Evolutionary conservation across 805 yeast genomes (phyloP).

Genomic region (Starmera dryadoides): DNA sequence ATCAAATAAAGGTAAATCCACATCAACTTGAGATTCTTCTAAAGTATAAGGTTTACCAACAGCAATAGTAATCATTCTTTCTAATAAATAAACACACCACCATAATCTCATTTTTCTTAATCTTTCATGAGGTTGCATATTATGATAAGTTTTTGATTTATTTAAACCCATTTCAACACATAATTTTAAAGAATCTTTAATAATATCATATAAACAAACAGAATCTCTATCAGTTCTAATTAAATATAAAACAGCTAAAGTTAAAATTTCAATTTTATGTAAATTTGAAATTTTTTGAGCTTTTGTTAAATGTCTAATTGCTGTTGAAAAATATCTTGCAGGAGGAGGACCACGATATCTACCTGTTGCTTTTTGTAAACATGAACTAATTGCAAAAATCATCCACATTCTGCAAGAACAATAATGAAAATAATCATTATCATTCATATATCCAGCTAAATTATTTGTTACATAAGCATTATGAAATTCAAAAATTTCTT

Average conservation of each 20-base stretch:
- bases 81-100: constrained; percentile 60
- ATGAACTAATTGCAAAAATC: constrained; percentile 43
- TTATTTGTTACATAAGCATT: constrained; percentile 35
- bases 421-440: constrained; percentile 40
- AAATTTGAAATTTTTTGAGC: constrained; percentile 32
- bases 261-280: constrained; percentile 44
- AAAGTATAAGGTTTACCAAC: constrained; percentile 52
- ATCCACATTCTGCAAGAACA: constrained; percentile 51
- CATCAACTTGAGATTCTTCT: constrained; percentile 42
- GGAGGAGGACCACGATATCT: constrained; percentile 50
- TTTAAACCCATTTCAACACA: constrained; percentile 32
- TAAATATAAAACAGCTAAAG: constrained; percentile 45
- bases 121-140: constrained; percentile 17
- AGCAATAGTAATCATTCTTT: constrained; percentile 54
- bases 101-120: constrained; percentile 45
- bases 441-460: constrained; percentile 25
- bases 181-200: constrained; percentile 43
- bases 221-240: constrained; percentile 59
- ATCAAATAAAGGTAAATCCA: constrained; percentile 42
- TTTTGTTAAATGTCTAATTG: constrained; percentile 46
- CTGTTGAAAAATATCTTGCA: constrained; percentile 49
- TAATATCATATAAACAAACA: constrained; percentile 42
- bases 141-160: constrained; percentile 27
- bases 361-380: constrained; percentile 48
- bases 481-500: constrained; percentile 43